Percentiles rank a stretch among this genome's conserved stretches.
These are phyloP conservation scores for Trypanosoma platydactyli DNA, from an alignment of 208 protist genomes.

Conservation along the genomic window DNA sequence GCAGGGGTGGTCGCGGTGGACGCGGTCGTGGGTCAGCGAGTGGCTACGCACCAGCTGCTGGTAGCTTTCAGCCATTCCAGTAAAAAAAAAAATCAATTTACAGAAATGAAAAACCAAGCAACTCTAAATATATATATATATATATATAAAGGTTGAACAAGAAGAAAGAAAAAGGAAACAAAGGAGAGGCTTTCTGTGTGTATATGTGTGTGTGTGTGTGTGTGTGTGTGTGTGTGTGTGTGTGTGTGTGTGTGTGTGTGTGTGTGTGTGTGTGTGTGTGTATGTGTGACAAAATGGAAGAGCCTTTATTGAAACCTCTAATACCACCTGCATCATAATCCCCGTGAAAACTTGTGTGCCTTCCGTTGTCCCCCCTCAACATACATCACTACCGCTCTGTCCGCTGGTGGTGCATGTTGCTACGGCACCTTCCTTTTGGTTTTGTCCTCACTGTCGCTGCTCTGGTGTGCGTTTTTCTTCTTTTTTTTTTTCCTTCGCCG, in stretches of 20 bases:
- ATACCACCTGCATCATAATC: background rate
- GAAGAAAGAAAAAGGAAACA: background rate
- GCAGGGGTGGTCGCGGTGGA: constrained; percentile 28
- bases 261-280: constrained; percentile 18
- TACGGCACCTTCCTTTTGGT: no score
- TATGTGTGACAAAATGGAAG: background rate
- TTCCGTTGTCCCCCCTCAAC: no score
- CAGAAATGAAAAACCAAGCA: background rate
- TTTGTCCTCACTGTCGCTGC: no score
- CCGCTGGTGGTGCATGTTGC: no score
- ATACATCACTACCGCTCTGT: no score
- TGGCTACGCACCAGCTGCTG: constrained; percentile 12
- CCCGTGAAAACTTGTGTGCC: background rate
- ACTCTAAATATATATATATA: background rate
- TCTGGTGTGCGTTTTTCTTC: background rate
- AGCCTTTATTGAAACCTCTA: background rate
- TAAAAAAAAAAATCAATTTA: constrained; percentile 17
- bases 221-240: constrained; percentile 13
- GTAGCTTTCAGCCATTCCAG: constrained; percentile 61
- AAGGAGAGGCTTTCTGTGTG: background rate
- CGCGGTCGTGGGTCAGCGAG: constrained; percentile 21
- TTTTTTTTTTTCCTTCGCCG: background rate
- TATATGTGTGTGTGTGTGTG: constrained; percentile 18
- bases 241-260: constrained; percentile 11
- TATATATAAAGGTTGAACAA: constrained; percentile 13